Evolutionary conservation across 2,329 filamentous ascomycete species (phyloP).

Genomic region (Rhinocladiella mackenziei): DNA sequence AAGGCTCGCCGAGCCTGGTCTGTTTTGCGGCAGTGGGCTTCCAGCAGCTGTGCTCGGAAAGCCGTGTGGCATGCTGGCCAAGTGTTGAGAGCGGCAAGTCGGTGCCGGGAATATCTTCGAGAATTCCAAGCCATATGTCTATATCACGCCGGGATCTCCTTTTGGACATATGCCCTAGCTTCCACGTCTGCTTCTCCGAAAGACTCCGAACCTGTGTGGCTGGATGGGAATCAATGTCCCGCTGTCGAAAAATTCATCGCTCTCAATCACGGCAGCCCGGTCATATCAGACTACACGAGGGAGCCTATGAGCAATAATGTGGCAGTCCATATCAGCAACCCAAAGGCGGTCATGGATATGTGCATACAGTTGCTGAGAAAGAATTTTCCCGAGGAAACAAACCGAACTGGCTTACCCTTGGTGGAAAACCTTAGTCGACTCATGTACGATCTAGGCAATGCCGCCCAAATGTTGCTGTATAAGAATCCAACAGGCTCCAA

Average conservation of each 20-base stretch:
- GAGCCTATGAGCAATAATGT: neutral
- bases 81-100: too few relatives aligned
- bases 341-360: constrained; percentile 36
- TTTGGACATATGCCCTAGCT: constrained; percentile 52
- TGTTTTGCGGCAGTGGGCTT: too few relatives aligned
- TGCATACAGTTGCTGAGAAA: constrained; percentile 44
- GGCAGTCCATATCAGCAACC: constrained; percentile 7
- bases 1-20: too few relatives aligned
- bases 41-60: too few relatives aligned
- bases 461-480: constrained; percentile 3
- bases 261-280: constrained; percentile 18
- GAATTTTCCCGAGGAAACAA: constrained; percentile 29
- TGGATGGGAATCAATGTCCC: constrained; percentile 9
- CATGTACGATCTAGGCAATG: constrained; percentile 41
- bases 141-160: constrained; percentile 62
- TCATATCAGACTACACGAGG: too few relatives aligned
- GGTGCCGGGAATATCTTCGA: too few relatives aligned
- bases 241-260: constrained; percentile 14
- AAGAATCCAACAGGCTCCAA: too few relatives aligned
- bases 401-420: constrained; percentile 53
- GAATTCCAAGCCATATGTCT: constrained; percentile 66
- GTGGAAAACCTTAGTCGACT: constrained; percentile 65
- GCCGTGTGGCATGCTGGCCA: too few relatives aligned
- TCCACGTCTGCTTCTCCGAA: neutral
- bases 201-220: neutral